Conservation (phyloP, 1,284 basidiomycete species). For the Porogramme epimiltina region DNA sequence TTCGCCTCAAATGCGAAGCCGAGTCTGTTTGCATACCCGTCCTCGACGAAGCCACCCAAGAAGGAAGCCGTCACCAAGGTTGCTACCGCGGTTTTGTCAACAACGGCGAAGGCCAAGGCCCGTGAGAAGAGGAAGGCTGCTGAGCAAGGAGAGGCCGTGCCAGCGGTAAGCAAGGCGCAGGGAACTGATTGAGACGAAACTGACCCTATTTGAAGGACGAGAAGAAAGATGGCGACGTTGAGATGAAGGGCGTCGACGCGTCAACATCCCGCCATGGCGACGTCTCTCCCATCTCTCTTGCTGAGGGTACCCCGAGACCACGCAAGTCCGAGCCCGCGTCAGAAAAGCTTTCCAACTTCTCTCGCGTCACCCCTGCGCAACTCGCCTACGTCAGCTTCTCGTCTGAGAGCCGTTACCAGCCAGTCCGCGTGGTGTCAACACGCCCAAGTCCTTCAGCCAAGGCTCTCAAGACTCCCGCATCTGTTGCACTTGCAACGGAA, state of each 20-base stretch:
- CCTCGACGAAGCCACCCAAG: slow-evolving; percentile 82
- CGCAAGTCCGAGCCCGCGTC: slow-evolving; percentile 77
- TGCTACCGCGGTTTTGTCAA: slow-evolving; percentile 90
- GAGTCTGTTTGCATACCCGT: slow-evolving; percentile 88
- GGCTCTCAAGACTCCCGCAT: slow-evolving; percentile 25
- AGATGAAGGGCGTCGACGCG: slow-evolving; percentile 71
- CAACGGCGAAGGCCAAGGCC: slow-evolving; percentile 92
- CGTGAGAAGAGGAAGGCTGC: slow-evolving; percentile 88
- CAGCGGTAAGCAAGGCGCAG: slow-evolving; percentile 58
- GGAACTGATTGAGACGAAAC: slow-evolving; percentile 2
- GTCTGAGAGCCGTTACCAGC: slow-evolving; percentile 78
- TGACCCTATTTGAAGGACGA: slow-evolving; percentile 42
- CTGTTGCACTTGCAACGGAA: slow-evolving; percentile 46
- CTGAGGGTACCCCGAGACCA: slow-evolving; percentile 37
- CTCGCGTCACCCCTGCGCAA: slow-evolving; percentile 92
- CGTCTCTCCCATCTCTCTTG: slow-evolving; percentile 55
- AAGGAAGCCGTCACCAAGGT: slow-evolving; percentile 91
- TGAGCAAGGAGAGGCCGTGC: slow-evolving; percentile 79
- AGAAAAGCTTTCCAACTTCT: slow-evolving; percentile 86
- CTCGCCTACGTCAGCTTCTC: slow-evolving; percentile 86
- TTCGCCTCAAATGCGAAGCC: slow-evolving; percentile 87
- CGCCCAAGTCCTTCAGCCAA: slow-evolving; percentile 40
- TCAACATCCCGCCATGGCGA: slow-evolving; percentile 47
- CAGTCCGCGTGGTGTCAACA: slow-evolving; percentile 83
- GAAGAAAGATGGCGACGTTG: slow-evolving; percentile 69